Evolutionary conservation across 805 yeast genomes (phyloP), one percentile per base, ranked within the genome.

Genomic region (Jamesozyma gamospora): DNA sequence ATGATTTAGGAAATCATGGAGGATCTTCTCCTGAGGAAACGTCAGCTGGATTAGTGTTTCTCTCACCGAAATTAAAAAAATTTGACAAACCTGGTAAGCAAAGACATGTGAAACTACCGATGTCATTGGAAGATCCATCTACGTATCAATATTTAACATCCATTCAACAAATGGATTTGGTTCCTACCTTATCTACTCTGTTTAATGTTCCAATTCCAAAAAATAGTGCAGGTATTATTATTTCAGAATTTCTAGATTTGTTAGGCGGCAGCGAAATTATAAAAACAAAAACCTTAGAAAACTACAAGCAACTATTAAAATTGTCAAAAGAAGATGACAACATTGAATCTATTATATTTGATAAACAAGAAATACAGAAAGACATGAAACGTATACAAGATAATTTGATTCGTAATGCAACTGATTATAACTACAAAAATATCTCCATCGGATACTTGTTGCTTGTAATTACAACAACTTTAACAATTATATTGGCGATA

Each of bases 21-120:
- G 99, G 97, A 1, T 84, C 96, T 0, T 82, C 96, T 3, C 56
- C 70, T 0, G 95, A 96, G 2, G 99, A 92, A 59, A 90, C 96
- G 0, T 82, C 87, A 13, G 81, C 98, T 1, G 96, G 82, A 0
- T 51, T 92, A 52, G 63, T 77, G 1, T 69, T 90, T 32, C 63
- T 82, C 0, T 80, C 96, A 0, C 75, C 79, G 8, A 71, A 71
- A 48, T 71, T 87, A 40, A 47, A 63, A 36, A 41, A 51, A 1
- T 47, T 55, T 11, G 42, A 50, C 7, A 27, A 35, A 9, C 57
- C 60, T 4, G 21, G 16, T 3, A 39, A 32, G 15, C 55, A 49
- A 37, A 30, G 38, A 18, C 17, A 32, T 18, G 41, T 25, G 19
- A 46, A 38, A 34, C 46, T 52, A 29, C 55, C 50, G 40, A 13